These are phyloP conservation scores for Sporobolomyces roseus DNA, from an alignment of 768 basidiomycete genomes.

Conservation along the genomic window DNA sequence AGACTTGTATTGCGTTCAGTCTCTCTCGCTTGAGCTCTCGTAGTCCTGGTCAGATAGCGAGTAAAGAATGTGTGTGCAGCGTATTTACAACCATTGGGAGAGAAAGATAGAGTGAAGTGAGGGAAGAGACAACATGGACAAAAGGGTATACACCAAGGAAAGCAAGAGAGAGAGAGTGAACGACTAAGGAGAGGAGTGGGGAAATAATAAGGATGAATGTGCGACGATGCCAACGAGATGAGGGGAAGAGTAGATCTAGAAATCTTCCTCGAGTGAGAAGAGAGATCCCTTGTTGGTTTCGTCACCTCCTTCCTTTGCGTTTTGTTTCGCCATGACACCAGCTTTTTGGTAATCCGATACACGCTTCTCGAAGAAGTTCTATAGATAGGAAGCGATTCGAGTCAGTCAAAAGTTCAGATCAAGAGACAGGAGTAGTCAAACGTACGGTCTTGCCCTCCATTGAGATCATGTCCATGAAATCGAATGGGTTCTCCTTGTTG, in stretches of 20 bases:
- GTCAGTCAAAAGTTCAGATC: background rate
- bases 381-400: background rate
- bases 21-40: too few species aligned
- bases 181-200: background rate
- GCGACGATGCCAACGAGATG: too few species aligned
- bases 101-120: constrained; percentile 4
- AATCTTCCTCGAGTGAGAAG: constrained; percentile 51
- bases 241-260: constrained; percentile 41
- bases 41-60: background rate
- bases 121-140: background rate
- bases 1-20: too few species aligned
- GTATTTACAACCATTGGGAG: too few species aligned
- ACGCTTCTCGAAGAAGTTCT: constrained; percentile 85
- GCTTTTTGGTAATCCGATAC: constrained; percentile 63
- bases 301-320: constrained; percentile 45
- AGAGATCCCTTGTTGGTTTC: background rate
- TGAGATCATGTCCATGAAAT: constrained; percentile 54
- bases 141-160: constrained; percentile 4
- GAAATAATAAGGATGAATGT: background rate
- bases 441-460: constrained; percentile 75
- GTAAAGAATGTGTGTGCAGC: too few species aligned
- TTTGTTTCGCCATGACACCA: constrained; percentile 46
- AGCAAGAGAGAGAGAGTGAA: background rate
- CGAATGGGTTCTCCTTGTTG: constrained; percentile 65
- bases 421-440: background rate